Evolutionary conservation across 1,284 basidiomycete genomes (phyloP), one percentile per base, ranked within the genome.

Genomic region (Schizophyllum amplum): DNA sequence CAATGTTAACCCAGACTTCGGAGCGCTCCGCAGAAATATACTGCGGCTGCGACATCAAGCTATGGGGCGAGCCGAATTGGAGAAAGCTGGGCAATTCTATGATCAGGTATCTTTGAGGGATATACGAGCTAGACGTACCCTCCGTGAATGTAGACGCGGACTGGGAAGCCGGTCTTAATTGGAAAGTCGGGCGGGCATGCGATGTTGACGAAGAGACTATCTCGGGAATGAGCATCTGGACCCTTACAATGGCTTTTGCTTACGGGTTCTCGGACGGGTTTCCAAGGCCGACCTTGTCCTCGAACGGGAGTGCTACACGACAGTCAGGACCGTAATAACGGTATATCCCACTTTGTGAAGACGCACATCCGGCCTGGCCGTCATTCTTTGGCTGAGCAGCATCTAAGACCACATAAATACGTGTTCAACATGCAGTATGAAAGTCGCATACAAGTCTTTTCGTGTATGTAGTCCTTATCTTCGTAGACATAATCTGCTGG

Each of bases 21-120:
- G 76, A 76, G 24, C 81, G 77, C 59, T 82, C 80, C 47, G 81
- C 79, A 1, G 85, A 73, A 24, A 86, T 72, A 65, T 81, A 86
- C 65, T 89, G 87, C 4, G 85, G 82, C 66, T 90, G 87, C 55
- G 69, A 70, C 50, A 64, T 71, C 17, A 82, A 68, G 24, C 69
- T 72, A 65, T 82, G 89, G 11, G 82, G 86, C 47, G 85, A 87
- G 2, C 87, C 87, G 61, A 87, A 91, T 66, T 91, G 87, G n/a
- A 91, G 75, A 65, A 88, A 90, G 13, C 88, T 90, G 56, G 1
- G 27, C 22, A 23, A 24, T 33, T 50, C 50, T 24, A 21, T 23
- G 50, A 51, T 26, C 49, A 23, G 61, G 42, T 48, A 24, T 33
- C 5, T 33, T 33, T 6, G 27, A 6, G 27, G 15, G 47, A 51